Evolutionary conservation across 371 early-diverging fungal species (phyloP).

Genomic region (Mucor irregularis): DNA sequence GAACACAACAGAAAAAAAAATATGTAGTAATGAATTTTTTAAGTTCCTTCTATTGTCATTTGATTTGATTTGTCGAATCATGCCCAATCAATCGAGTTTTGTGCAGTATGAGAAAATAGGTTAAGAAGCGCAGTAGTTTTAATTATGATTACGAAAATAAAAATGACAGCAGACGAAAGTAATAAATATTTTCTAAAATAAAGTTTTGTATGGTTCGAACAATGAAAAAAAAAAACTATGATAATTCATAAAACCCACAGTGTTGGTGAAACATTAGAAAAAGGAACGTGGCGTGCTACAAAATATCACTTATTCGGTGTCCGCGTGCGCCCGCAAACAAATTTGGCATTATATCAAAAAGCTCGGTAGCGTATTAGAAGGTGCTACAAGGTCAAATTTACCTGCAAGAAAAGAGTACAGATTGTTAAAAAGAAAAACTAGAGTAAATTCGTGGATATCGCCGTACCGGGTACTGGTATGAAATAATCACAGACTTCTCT

Average conservation of each 20-base stretch:
- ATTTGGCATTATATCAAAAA: constrained; percentile 5
- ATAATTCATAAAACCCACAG: background rate
- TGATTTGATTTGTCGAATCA: constrained; percentile 19
- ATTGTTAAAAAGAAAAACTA: too few species aligned
- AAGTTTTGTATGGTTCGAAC: background rate
- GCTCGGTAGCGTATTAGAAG: constrained; percentile 9
- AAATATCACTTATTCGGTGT: background rate
- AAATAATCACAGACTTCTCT: constrained; percentile 87
- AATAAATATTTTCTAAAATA: background rate
- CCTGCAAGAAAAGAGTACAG: constrained; percentile 13
- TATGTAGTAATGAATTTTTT: constrained; percentile 7
- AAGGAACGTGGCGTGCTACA: constrained; percentile 23
- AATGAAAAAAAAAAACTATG: background rate
- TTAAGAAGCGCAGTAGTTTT: too few species aligned
- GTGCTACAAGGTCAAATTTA: constrained; percentile 30
- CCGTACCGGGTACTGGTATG: constrained; percentile 69
- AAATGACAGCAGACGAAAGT: background rate
- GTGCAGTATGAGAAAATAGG: too few species aligned
- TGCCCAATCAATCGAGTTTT: constrained; percentile 7
- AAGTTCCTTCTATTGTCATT: constrained; percentile 10
- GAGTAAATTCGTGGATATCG: too few species aligned
- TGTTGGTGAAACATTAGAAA: constrained; percentile 18
- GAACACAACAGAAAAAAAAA: constrained; percentile 13
- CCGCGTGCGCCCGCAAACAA: background rate
- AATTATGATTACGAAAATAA: background rate